These are phyloP conservation scores for Trichoderma sp. DNA, from an alignment of 2,329 filamentous ascomycete genomes.

Conservation along the genomic window DNA sequence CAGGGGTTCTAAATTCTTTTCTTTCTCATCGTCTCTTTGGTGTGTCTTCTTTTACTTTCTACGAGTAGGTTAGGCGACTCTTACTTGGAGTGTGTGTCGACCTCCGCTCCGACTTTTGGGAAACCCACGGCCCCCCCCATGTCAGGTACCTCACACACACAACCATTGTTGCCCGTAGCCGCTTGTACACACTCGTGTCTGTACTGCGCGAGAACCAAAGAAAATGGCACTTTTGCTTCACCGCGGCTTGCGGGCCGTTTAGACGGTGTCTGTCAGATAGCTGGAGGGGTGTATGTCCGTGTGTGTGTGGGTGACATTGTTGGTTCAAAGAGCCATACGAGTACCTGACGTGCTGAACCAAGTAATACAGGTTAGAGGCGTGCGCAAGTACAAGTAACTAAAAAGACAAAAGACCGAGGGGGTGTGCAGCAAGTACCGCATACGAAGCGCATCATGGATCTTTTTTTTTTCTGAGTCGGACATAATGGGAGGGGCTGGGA, in stretches of 20 bases:
- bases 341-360: neutral
- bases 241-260: slow-evolving; percentile 13
- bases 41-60: neutral
- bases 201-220: neutral
- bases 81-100: neutral
- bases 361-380: neutral
- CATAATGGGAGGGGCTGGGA: slow-evolving; percentile 30
- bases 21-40: neutral
- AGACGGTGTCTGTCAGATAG: neutral
- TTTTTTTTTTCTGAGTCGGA: slow-evolving; percentile 15
- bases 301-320: neutral
- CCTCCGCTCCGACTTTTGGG: slow-evolving; percentile 2
- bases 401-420: neutral
- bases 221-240: neutral
- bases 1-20: slow-evolving; percentile 9
- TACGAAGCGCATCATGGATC: neutral
- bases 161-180: neutral
- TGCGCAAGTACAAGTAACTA: neutral
- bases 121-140: neutral
- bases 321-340: neutral
- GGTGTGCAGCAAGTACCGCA: slow-evolving; percentile 4
- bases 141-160: neutral
- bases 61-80: neutral
- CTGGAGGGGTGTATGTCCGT: no score
- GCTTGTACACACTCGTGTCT: neutral